Percentiles rank a stretch among this genome's conserved stretches.
These are phyloP conservation scores for Eutypa lata DNA, from an alignment of 2,329 filamentous ascomycete species.

Conservation along the genomic window DNA sequence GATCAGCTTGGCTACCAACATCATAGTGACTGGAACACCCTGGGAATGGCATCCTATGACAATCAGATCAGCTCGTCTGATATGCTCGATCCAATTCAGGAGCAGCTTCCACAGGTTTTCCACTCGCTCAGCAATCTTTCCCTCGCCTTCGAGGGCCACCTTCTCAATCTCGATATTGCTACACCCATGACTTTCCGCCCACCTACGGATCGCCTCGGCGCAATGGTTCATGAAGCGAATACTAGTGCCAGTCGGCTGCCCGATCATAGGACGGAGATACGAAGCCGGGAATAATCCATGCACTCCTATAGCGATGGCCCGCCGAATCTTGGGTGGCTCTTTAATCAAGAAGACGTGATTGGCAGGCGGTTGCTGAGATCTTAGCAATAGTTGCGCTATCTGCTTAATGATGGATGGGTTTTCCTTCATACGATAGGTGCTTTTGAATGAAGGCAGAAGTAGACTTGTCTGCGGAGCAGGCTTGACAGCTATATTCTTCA, in stretches of 20 bases:
- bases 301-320: slow-evolving; percentile 87
- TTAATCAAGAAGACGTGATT: slow-evolving; percentile 72
- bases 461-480: slow-evolving; percentile 52
- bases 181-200: slow-evolving; percentile 72
- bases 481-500: slow-evolving; percentile 25
- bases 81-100: slow-evolving; percentile 90
- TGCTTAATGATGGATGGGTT: slow-evolving; percentile 70
- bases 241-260: slow-evolving; percentile 92
- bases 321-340: slow-evolving; percentile 70
- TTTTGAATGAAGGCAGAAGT: slow-evolving; percentile 65
- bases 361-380: slow-evolving; percentile 52
- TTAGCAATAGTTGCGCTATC: slow-evolving; percentile 55
- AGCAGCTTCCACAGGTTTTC: slow-evolving; percentile 92
- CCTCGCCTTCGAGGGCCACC: slow-evolving; percentile 91
- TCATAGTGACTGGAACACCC: slow-evolving; percentile 88
- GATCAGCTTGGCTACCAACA: slow-evolving; percentile 89
- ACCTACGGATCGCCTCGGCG: slow-evolving; percentile 78
- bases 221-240: slow-evolving; percentile 88
- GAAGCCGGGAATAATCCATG: slow-evolving; percentile 91
- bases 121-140: slow-evolving; percentile 83
- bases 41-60: slow-evolving; percentile 93
- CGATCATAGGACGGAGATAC: slow-evolving; percentile 83
- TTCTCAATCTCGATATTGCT: slow-evolving; percentile 83
- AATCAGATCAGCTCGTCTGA: slow-evolving; percentile 83
- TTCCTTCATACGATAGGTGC: slow-evolving; percentile 65